phyloP scores from a whole-genome alignment of 1,139 yeast species.

The Starmera stellimalicola region DNA sequence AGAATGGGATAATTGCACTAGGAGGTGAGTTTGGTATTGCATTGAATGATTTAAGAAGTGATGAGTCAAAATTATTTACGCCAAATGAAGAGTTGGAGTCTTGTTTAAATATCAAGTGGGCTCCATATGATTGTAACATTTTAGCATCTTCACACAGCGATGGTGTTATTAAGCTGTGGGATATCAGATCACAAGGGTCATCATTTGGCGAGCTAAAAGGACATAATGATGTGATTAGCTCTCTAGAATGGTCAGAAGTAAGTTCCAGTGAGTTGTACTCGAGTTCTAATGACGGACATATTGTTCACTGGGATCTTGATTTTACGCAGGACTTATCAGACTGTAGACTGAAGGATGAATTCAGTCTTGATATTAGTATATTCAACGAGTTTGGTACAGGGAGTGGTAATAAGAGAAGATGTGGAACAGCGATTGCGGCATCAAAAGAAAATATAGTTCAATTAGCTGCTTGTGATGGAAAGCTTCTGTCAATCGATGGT shows the following conservation, averaged over 20 bases:
- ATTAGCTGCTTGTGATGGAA: slow-evolving; percentile 23
- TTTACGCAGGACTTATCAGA: slow-evolving; percentile 21
- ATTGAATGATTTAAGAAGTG: slow-evolving; percentile 51
- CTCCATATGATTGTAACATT: slow-evolving; percentile 45
- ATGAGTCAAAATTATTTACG: slow-evolving; percentile 31
- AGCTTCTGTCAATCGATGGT: slow-evolving; percentile 43
- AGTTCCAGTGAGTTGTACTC: slow-evolving; percentile 46
- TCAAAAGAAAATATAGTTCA: slow-evolving; percentile 41
- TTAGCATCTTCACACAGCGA: slow-evolving; percentile 62
- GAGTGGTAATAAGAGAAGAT: slow-evolving; percentile 37
- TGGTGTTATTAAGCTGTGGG: slow-evolving; percentile 62
- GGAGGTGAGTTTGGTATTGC: slow-evolving; percentile 69
- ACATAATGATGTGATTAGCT: slow-evolving; percentile 44
- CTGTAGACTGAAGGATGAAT: slow-evolving; percentile 41
- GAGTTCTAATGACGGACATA: slow-evolving; percentile 63
- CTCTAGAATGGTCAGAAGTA: slow-evolving; percentile 49
- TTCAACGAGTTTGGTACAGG: neutral
- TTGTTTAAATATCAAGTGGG: slow-evolving; percentile 51
- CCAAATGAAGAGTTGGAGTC: slow-evolving; percentile 26
- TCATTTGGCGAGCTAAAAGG: slow-evolving; percentile 48
- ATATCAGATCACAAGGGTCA: slow-evolving; percentile 44
- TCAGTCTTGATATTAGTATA: slow-evolving; percentile 13
- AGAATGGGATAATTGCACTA: slow-evolving; percentile 47
- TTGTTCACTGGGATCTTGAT: slow-evolving; percentile 63
- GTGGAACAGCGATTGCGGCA: slow-evolving; percentile 55